Evolutionary conservation across 1,284 basidiomycete species (phyloP).

Genomic region (Phaffia rhodozyma): DNA sequence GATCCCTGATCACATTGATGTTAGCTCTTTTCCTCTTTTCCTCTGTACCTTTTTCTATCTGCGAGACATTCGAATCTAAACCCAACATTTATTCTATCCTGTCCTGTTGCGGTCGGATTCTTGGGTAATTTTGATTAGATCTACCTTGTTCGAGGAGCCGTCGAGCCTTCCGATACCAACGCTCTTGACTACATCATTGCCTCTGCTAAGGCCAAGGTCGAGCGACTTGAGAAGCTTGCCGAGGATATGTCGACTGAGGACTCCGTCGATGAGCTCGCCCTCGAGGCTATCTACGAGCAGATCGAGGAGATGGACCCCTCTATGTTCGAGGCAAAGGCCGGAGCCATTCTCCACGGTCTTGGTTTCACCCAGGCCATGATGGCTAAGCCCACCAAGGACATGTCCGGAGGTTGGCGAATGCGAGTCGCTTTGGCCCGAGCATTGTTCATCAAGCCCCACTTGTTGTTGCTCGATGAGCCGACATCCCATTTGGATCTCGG

Average conservation of each 20-base stretch:
- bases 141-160: conserved; percentile 91
- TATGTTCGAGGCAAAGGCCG: conserved; percentile 93
- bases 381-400: conserved; percentile 92
- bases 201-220: conserved; percentile 88
- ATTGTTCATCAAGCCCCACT: conserved; percentile 90
- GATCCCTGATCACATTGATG: conserved; percentile 87
- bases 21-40: conserved; percentile 24
- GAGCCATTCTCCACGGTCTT: conserved; percentile 89
- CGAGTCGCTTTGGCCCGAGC: conserved; percentile 92
- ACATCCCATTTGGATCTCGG: conserved; percentile 66
- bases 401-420: conserved; percentile 99
- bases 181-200: conserved; percentile 92
- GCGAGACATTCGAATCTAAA: conserved; percentile 16
- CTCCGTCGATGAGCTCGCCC: conserved; percentile 71
- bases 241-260: conserved; percentile 88
- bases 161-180: conserved; percentile 90
- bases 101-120: background rate
- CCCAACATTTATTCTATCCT: background rate
- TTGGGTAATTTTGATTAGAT: conserved; percentile 41
- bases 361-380: conserved; percentile 89
- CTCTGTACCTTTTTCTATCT: background rate
- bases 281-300: conserved; percentile 87
- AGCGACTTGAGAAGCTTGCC: conserved; percentile 85
- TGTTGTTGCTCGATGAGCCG: conserved; percentile 76
- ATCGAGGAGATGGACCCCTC: conserved; percentile 91